Evolutionary conservation across 163 green algal species (phyloP), one percentile per base, ranked within the genome.

Genomic region (Scenedesmus sp.): DNA sequence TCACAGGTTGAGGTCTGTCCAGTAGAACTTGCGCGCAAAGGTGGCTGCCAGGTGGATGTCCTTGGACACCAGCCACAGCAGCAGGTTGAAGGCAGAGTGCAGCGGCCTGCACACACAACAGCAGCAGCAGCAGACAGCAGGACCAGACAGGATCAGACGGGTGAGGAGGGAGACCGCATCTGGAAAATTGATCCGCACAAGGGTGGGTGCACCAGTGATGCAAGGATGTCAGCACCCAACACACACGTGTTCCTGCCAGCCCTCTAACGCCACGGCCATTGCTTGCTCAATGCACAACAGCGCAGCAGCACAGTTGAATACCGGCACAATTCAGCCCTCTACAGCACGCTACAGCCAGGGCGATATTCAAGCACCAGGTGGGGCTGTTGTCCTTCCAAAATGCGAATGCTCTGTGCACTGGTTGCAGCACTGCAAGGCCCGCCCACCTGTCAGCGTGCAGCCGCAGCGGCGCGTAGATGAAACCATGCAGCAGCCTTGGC

Each of bases 1-100:
- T 57, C 46, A 57, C 56, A 77, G 56, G 6, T 88, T 26, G 8
- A 56, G 34, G 84, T 77, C 85, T 60, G 46, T 82, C 90, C 90
- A 93, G 90, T 90, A 93, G 70, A 93, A 93, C 54, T 46, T 52
- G 13, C 89, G 84, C 7, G 52, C 59, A 66, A 92, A 93, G 34
- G 90, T 66, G 34, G 90, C 82, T 7, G 89, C 62, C 60, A 90
- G 67, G 70, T 93, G 90, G 23, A 93, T 20, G 90, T 93, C 90
- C 23, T 79, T 81, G 3, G 70, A 73, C 15, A 89, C 67, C 15
- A 83, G 12, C 86, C 86, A 90, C 66, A 90, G 86, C 86, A 90
- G 1, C 66, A 90, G 86, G 46, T 83, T 66, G 8, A 82, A 81
- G 34, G 26, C 85, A 64, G n/a, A 81, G 62, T 82, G 52, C 4